Percentiles rank a stretch among this genome's conserved stretches.
These are phyloP conservation scores for Cyclospora cayetanensis DNA, from an alignment of 169 alveolate species.

Conservation along the genomic window DNA sequence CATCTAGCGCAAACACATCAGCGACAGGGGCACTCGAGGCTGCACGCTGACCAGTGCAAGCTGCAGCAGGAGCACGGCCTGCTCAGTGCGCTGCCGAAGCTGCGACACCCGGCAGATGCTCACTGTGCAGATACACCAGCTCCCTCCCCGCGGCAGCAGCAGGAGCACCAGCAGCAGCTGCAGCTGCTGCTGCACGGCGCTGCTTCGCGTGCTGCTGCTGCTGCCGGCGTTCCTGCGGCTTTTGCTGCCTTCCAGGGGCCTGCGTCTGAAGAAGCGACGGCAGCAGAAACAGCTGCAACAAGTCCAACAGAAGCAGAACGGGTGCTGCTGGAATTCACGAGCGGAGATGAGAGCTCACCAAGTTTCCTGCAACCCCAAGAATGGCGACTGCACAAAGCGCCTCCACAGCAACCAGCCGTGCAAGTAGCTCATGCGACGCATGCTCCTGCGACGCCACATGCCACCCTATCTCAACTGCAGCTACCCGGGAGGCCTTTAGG, in stretches of 20 bases:
- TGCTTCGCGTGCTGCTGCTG: background rate
- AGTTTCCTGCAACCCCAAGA: too few relatives aligned
- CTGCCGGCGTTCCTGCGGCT: background rate
- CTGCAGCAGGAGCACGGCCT: background rate
- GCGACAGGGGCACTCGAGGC: background rate
- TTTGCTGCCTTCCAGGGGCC: background rate
- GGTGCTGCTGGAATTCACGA: too few relatives aligned
- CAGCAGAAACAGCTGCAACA: background rate
- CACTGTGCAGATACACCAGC: constrained; percentile 15
- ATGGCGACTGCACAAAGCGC: background rate
- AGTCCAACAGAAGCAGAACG: background rate
- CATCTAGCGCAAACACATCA: background rate
- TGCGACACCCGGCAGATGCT: background rate
- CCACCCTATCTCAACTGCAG: background rate
- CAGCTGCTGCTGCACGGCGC: too few relatives aligned
- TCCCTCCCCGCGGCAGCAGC: background rate
- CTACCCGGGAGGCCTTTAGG: too few relatives aligned
- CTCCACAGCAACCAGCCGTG: background rate
- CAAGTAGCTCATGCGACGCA: background rate
- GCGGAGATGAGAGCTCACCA: too few relatives aligned
- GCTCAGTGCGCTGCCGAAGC: background rate
- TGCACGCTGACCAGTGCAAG: background rate
- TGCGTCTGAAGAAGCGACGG: background rate
- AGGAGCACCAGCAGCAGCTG: constrained; percentile 8
- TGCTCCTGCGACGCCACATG: background rate